Conservation (phyloP, 495 filamentous ascomycete species). For the Aspergillus panamensis region DNA sequence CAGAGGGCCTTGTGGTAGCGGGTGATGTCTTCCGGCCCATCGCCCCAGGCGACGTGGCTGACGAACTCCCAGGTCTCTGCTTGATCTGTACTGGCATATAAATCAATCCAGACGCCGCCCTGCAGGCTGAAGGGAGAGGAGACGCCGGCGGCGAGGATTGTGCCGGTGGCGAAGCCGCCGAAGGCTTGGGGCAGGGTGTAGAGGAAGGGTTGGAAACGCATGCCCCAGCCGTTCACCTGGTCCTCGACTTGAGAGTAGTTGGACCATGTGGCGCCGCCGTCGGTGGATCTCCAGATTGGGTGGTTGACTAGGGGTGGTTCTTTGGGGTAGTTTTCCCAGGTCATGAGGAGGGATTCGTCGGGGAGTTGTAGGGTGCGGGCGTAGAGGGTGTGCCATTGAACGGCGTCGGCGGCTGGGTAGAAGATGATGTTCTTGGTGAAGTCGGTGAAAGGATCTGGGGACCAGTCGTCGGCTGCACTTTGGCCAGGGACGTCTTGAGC, state of each 20-base stretch:
- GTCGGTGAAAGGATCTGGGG: background rate
- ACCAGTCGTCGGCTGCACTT: too few species aligned
- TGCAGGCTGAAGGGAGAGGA: background rate
- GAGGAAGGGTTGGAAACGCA: slow-evolving; percentile 6
- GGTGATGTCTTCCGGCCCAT: background rate
- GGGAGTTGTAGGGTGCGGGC: slow-evolving; percentile 16
- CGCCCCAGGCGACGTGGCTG: slow-evolving; percentile 2
- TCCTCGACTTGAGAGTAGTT: background rate
- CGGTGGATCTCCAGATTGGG: slow-evolving; percentile 6
- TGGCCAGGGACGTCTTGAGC: background rate
- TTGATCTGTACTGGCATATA: background rate
- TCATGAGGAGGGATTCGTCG: slow-evolving; percentile 27
- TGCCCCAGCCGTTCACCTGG: slow-evolving; percentile 1
- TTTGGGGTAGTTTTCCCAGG: slow-evolving; percentile 56
- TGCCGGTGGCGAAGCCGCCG: background rate
- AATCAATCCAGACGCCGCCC: background rate
- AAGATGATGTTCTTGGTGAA: slow-evolving; percentile 7
- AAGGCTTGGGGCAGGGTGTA: slow-evolving; percentile 2
- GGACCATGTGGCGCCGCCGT: slow-evolving; percentile 9
- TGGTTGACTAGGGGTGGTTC: slow-evolving; percentile 46
- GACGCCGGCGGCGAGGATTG: slow-evolving; percentile 5
- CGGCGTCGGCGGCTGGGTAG: background rate
- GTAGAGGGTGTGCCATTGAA: slow-evolving; percentile 12
- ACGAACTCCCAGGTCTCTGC: slow-evolving; percentile 3
- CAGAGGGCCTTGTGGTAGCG: background rate